Conservation (phyloP, 2,329 filamentous ascomycete species). For the Cercospora sp. region DNA sequence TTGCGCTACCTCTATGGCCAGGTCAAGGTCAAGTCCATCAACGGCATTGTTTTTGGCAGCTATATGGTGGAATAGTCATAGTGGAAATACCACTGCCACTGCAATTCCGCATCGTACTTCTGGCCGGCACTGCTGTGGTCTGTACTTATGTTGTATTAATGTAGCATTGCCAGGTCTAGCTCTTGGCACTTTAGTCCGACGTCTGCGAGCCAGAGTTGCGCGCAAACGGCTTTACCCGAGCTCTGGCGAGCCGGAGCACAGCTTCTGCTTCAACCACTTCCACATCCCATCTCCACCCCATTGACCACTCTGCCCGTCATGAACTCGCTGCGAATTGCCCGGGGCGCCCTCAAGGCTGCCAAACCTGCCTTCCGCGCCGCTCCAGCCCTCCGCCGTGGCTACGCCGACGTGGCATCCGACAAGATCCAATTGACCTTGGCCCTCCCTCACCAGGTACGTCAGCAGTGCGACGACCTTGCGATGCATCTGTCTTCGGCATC, state of each 20-base stretch:
- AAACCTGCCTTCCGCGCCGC: constrained; percentile 70
- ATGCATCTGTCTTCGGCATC: background rate
- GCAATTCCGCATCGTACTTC: background rate
- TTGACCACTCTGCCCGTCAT: constrained; percentile 55
- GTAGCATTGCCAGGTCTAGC: background rate
- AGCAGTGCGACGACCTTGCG: background rate
- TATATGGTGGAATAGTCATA: background rate
- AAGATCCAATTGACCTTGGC: constrained; percentile 95
- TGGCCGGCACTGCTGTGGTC: background rate
- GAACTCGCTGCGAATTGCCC: constrained; percentile 92
- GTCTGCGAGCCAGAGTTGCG: background rate
- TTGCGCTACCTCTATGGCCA: background rate
- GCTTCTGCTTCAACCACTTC: constrained; percentile 6
- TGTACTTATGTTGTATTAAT: background rate
- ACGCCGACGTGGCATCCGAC: constrained; percentile 62
- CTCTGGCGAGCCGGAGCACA: background rate
- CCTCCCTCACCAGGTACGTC: constrained; percentile 94
- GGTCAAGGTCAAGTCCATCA: background rate
- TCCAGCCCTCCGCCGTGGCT: constrained; percentile 86
- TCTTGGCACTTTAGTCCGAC: background rate
- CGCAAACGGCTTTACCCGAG: constrained; percentile 4
- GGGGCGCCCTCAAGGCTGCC: constrained; percentile 81
- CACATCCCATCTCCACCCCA: constrained; percentile 9
- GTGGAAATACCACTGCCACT: background rate
- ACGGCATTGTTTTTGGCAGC: background rate